A percentile compares a stretch with the other conserved stretches of the same genome.
phyloP scores from a whole-genome alignment of 176 grass and related monocot species.

The Stipa capillata region DNA sequence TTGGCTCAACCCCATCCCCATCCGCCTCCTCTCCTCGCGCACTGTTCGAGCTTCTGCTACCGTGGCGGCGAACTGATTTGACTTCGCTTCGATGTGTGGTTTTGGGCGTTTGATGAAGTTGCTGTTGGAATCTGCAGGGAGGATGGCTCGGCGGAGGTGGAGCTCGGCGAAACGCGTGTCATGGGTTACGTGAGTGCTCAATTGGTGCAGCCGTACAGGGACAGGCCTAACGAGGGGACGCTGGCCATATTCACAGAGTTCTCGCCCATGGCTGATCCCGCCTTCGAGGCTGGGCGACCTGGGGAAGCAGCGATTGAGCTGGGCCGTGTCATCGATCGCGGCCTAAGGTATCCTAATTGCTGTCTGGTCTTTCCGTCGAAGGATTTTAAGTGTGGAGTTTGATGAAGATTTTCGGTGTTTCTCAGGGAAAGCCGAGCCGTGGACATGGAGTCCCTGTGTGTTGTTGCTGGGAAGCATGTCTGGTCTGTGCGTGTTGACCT shows the following conservation, averaged over 20 bases:
- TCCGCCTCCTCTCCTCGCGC: no score
- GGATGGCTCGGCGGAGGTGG: constrained; percentile 77
- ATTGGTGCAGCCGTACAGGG: constrained; percentile 78
- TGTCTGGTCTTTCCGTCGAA: neutral
- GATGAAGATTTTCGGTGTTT: neutral
- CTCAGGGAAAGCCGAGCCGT: constrained; percentile 85
- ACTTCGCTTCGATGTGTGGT: neutral
- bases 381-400: neutral
- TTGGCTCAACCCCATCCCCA: neutral
- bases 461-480: constrained; percentile 83
- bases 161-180: constrained; percentile 85
- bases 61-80: neutral
- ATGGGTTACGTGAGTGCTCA: constrained; percentile 82
- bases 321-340: constrained; percentile 77
- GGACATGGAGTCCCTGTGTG: constrained; percentile 95
- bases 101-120: neutral
- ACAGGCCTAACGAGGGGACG: constrained; percentile 83
- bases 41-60: neutral
- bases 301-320: constrained; percentile 87
- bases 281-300: constrained; percentile 71
- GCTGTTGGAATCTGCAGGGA: constrained; percentile 34
- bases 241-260: constrained; percentile 91
- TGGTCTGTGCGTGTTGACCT: constrained; percentile 85
- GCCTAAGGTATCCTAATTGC: constrained; percentile 54
- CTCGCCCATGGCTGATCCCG: constrained; percentile 94